phyloP scores from a whole-genome alignment of 2,329 filamentous ascomycete genomes.

The Grosmannia huntii region DNA sequence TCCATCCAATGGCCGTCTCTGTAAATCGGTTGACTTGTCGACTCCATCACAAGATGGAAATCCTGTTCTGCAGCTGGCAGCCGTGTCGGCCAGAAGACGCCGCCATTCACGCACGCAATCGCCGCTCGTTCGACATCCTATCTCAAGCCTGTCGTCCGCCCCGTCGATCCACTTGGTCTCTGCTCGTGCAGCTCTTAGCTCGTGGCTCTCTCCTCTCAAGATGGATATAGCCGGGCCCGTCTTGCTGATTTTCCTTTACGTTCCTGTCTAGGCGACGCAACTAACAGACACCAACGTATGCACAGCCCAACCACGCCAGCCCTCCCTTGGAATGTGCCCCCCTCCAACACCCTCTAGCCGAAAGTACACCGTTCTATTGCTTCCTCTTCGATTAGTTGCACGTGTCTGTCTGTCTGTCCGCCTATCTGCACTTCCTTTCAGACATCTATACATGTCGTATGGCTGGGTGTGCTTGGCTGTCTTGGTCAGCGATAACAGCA shows the following conservation, averaged over 20 bases:
- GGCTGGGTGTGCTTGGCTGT: too few relatives aligned
- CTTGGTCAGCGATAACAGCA: background rate
- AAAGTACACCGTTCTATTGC: background rate
- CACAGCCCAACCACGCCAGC: background rate
- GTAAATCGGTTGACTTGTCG: too few relatives aligned
- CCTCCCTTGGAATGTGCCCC: background rate
- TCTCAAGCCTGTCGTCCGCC: background rate
- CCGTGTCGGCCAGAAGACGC: too few relatives aligned
- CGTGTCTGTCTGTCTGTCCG: background rate
- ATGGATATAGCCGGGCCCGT: background rate
- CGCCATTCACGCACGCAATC: too few relatives aligned
- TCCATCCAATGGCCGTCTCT: too few relatives aligned
- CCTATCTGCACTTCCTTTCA: background rate
- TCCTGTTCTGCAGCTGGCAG: too few relatives aligned
- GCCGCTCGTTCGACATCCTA: too few relatives aligned
- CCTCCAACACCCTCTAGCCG: background rate
- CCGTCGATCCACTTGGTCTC: background rate
- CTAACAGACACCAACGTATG: background rate
- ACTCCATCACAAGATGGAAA: too few relatives aligned
- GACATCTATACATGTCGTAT: background rate
- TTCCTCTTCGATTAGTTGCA: background rate
- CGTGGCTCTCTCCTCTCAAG: background rate
- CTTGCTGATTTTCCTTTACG: background rate
- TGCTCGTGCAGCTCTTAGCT: background rate
- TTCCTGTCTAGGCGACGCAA: background rate